Conservation (phyloP, 306 rosid genomes). For the Cicer yamashitae region DNA sequence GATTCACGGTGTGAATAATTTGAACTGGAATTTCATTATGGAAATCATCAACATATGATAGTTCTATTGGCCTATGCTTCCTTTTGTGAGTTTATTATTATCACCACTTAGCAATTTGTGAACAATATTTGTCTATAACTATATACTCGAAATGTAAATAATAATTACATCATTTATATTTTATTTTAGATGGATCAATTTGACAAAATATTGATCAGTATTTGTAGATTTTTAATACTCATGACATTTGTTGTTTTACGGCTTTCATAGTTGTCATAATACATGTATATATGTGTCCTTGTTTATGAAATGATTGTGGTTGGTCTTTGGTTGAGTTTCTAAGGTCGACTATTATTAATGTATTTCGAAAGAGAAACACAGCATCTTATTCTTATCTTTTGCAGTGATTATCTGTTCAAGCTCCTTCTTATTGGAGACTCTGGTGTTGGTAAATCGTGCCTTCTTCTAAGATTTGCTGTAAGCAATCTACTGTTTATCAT, state of each 20-base stretch:
- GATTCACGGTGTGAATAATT: conserved; percentile 24
- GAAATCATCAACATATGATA: conserved; percentile 6
- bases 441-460: conserved; percentile 98
- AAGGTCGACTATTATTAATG: neutral
- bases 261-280: neutral
- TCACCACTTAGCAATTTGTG: neutral
- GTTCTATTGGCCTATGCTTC: neutral
- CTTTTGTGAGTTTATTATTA: neutral
- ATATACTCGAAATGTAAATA: conserved; percentile 2
- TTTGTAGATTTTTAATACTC: conserved; percentile 9
- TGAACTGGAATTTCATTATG: conserved; percentile 12
- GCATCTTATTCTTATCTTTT: neutral
- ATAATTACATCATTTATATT: neutral
- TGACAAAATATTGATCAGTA: neutral
- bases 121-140: neutral
- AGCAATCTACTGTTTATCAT: conserved; percentile 44
- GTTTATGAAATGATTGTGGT: conserved; percentile 23
- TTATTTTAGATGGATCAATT: neutral
- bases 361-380: conserved; percentile 38
- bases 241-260: neutral
- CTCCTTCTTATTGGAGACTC: conserved; percentile 98
- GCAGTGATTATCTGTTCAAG: conserved; percentile 98
- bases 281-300: neutral
- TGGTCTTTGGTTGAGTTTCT: conserved; percentile 18
- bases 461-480: conserved; percentile 99